phyloP scores from a whole-genome alignment of 345 rosid species.

The Salix purpurea region DNA sequence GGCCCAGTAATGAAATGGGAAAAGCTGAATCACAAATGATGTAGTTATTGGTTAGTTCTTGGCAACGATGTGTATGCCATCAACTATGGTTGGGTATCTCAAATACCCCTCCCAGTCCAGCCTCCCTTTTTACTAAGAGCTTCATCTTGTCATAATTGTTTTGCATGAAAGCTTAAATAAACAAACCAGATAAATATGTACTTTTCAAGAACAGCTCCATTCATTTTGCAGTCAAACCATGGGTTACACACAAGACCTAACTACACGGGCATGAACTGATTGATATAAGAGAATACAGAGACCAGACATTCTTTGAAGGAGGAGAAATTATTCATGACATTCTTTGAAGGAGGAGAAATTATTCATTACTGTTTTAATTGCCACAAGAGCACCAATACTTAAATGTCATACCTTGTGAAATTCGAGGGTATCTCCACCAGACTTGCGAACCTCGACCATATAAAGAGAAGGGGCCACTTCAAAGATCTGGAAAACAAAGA shows the following conservation, averaged over 20 bases:
- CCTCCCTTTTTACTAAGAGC: neutral
- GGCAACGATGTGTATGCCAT: neutral
- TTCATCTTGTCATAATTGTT: neutral
- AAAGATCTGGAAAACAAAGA: slow-evolving; percentile 47
- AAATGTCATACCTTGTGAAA: slow-evolving; percentile 69
- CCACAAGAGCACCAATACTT: neutral
- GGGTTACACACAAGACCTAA: neutral
- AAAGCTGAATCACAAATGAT: neutral
- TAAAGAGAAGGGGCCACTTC: slow-evolving; percentile 97
- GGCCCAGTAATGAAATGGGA: neutral
- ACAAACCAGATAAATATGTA: neutral
- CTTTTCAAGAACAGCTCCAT: neutral
- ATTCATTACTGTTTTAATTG: neutral
- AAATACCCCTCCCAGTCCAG: neutral
- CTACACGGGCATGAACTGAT: neutral
- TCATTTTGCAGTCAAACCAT: neutral
- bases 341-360: neutral
- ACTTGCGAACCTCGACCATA: slow-evolving; percentile 92
- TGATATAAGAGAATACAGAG: neutral
- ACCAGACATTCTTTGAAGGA: neutral
- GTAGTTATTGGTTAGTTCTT: neutral
- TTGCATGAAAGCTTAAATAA: neutral
- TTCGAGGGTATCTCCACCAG: slow-evolving; percentile 96
- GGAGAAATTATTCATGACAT: neutral
- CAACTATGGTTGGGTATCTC: neutral